Conservation (phyloP, 1,284 basidiomycete species). For the Trametes pubescens region DNA sequence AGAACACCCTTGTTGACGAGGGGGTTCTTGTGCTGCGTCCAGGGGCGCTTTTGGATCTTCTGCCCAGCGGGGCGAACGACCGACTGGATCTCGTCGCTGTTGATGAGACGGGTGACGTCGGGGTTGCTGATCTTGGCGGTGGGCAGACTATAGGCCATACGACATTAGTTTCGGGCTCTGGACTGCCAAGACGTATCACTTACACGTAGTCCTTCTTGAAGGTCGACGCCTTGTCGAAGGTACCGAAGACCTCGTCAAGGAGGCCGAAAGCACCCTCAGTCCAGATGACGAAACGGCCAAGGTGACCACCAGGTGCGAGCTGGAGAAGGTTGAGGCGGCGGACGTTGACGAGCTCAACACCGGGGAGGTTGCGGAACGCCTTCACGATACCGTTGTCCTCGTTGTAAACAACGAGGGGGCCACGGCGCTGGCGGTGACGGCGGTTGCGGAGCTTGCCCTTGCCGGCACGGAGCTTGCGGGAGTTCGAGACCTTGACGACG, state of each 20-base stretch:
- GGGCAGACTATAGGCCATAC: slow-evolving; percentile 68
- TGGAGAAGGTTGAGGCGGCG: slow-evolving; percentile 97
- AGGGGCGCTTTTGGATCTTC: slow-evolving; percentile 89
- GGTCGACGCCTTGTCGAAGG: slow-evolving; percentile 83
- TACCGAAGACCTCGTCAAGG: slow-evolving; percentile 96
- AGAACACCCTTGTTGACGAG: slow-evolving; percentile 95
- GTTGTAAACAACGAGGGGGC: slow-evolving; percentile 97
- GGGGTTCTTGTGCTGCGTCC: slow-evolving; percentile 99
- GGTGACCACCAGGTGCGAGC: slow-evolving; percentile 98
- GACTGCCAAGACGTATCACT: slow-evolving; percentile 40
- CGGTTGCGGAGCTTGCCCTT: slow-evolving; percentile 99
- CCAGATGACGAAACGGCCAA: slow-evolving; percentile 99
- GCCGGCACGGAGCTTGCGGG: slow-evolving; percentile 96
- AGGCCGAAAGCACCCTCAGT: slow-evolving; percentile 94
- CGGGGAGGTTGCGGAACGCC: slow-evolving; percentile 99
- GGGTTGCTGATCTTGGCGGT: slow-evolving; percentile 97
- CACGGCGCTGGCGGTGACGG: slow-evolving; percentile 96
- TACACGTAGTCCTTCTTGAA: slow-evolving; percentile 96
- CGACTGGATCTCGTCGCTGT: slow-evolving; percentile 96
- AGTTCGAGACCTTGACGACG: slow-evolving; percentile 97
- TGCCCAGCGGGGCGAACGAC: slow-evolving; percentile 90
- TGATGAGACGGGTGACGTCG: slow-evolving; percentile 98
- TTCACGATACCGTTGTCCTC: slow-evolving; percentile 98
- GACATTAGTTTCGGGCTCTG: slow-evolving; percentile 11
- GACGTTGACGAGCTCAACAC: slow-evolving; percentile 98